Base-by-base conservation (phyloP, 345 rosid genomes). In the Aethionema arabicum region DNA sequence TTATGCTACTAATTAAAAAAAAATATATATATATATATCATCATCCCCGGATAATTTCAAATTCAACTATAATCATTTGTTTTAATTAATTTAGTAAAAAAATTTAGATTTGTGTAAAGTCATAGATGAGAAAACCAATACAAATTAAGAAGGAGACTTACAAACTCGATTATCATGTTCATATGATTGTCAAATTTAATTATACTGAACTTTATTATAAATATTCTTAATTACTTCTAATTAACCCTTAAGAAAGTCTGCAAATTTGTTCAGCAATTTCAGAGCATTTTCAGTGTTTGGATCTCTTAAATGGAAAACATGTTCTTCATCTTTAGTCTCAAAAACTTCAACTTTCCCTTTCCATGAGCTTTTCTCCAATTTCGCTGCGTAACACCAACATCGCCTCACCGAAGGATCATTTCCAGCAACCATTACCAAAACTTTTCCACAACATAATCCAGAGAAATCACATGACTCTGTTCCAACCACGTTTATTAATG, bases 391-490 rank as follows among this genome's bases (percentile, higher is more conserved):
- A 52, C 55, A 8, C 79, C 76, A 12, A 8, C 80, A 78, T 52
- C 80, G 62, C 11, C 77, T 79, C 60, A 63, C 71, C 40, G 76
- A 11, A 8, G 13, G 0, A 53, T 83, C 85, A 5, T 76, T 77
- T 78, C 78, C 78, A 0, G 85, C 78, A 52, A 73, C 74, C 15
- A 77, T 73, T 1, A 83, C 81, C 52, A 79, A 14, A 21, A 72
- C 66, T 56, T 68, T 62, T 8, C 33, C 43, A 11, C 84, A 67
- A 41, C 74, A 68, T 15, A 80, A 57, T 51, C 65, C 68, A 43
- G 5, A 52, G 71, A 80, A 32, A 38, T 46, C 74, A 21, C 27
- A 21, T 32, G 41, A 81, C 76, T n/a, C 76, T 81, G 29, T 60
- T 73, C 31, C 67, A 3, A 52, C 48, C 32, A 82, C 84, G 63